Percentiles rank a stretch among this genome's conserved stretches.
These are phyloP conservation scores for Lolium multiflorum DNA, from an alignment of 176 grass and related monocot species.

Conservation along the genomic window DNA sequence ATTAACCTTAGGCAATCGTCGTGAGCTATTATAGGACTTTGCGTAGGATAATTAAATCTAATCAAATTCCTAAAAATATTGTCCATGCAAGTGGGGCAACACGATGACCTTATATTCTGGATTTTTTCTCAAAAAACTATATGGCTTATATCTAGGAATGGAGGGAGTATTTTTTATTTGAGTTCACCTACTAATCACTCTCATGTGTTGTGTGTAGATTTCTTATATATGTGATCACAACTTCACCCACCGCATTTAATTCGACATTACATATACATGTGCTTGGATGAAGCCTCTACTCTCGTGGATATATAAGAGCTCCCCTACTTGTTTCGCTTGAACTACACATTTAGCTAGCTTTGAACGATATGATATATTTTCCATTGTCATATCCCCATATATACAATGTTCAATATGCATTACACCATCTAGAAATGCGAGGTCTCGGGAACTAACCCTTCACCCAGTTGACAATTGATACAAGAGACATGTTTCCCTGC, in stretches of 20 bases:
- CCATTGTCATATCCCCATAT: neutral
- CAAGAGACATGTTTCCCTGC: neutral
- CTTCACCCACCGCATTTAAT: neutral
- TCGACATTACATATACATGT: neutral
- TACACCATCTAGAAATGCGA: neutral
- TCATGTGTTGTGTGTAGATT: too few species aligned
- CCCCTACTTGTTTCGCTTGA: neutral
- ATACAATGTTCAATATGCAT: neutral
- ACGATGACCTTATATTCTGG: too few species aligned
- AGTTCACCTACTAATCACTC: too few species aligned
- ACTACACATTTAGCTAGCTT: neutral
- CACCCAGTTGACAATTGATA: neutral
- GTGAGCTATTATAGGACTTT: too few species aligned
- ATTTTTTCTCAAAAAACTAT: too few species aligned
- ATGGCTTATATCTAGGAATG: too few species aligned
- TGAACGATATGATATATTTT: neutral
- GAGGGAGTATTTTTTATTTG: too few species aligned
- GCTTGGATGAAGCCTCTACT: neutral
- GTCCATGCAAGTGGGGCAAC: too few species aligned
- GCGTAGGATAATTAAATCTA: too few species aligned
- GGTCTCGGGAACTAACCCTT: neutral
- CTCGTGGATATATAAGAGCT: neutral
- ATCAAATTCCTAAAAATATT: too few species aligned
- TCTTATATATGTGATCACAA: neutral
- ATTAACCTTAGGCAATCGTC: too few species aligned